Evolutionary conservation across 352 stramenopile genomes (phyloP).

Genomic region (Globisporangium paddicum): DNA sequence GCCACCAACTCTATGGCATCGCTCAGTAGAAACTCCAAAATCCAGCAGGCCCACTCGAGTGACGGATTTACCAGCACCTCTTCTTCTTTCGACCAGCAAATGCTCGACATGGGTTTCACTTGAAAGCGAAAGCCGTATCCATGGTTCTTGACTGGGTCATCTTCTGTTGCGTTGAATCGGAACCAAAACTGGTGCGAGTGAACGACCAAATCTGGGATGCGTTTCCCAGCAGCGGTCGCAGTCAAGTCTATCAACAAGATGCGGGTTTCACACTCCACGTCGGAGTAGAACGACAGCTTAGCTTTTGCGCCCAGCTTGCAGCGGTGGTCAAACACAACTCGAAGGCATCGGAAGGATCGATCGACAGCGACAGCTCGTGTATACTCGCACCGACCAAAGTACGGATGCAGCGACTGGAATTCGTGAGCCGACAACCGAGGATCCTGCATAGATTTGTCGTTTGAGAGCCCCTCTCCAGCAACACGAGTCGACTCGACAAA

Average conservation of each 20-base stretch:
- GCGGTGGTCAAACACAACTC: conserved; percentile 78
- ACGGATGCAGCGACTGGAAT: conserved; percentile 82
- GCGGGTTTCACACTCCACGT: conserved; percentile 57
- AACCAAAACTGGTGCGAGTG: conserved; percentile 83
- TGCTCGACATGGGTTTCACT: conserved; percentile 72
- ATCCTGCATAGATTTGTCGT: not conserved
- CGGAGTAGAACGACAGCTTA: conserved; percentile 68
- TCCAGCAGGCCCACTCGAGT: conserved; percentile 84
- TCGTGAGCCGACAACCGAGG: conserved; percentile 28
- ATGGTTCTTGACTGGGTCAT: conserved; percentile 51
- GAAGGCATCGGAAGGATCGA: conserved; percentile 51
- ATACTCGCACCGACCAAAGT: conserved; percentile 82
- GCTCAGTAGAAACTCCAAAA: conserved; percentile 77
- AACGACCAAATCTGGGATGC: conserved; percentile 63
- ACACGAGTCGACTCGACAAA: conserved; percentile 80
- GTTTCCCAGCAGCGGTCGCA: conserved; percentile 29
- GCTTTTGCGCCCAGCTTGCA: conserved; percentile 66
- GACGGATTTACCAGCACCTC: conserved; percentile 74
- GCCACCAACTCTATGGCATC: conserved; percentile 60
- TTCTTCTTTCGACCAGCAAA: conserved; percentile 73
- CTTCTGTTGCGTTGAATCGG: conserved; percentile 63
- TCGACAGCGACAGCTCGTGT: conserved; percentile 48
- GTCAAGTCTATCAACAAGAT: conserved; percentile 46
- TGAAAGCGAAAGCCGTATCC: conserved; percentile 83
- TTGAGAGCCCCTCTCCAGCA: conserved; percentile 39